Evolutionary conservation across 345 rosid species (phyloP).

Genomic region (Psidium friedrichsthalianum): DNA sequence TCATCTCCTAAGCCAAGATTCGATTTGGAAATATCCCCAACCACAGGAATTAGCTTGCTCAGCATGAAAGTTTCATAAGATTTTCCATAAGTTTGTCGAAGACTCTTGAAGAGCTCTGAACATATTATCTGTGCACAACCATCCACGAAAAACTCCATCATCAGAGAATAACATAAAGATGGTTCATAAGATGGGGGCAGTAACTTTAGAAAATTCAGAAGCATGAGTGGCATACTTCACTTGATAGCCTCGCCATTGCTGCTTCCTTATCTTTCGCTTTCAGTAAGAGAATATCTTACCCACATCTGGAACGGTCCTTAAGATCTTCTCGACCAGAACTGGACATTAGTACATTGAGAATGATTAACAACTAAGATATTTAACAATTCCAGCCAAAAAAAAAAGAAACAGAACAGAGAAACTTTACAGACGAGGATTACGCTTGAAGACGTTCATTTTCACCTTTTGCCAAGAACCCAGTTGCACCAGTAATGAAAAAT

Average conservation of each 20-base stretch:
- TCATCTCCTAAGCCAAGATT: conserved; percentile 66
- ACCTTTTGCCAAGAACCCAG: conserved; percentile 97
- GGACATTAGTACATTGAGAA: background rate
- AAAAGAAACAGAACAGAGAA: background rate
- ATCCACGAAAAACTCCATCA: background rate
- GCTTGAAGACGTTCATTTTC: background rate
- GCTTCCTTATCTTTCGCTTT: conserved; percentile 69
- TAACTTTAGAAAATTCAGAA: background rate
- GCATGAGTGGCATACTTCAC: conserved; percentile 41
- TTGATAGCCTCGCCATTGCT: conserved; percentile 59
- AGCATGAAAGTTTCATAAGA: conserved; percentile 68
- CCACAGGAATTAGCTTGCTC: conserved; percentile 74
- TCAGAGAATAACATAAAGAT: background rate
- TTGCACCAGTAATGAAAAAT: conserved; percentile 74
- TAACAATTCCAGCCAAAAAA: background rate
- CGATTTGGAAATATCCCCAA: conserved; percentile 56
- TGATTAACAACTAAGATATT: background rate
- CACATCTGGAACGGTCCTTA: conserved; percentile 75
- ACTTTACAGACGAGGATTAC: background rate
- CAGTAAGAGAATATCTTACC: conserved; percentile 77
- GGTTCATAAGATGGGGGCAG: background rate
- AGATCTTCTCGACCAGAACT: conserved; percentile 88
- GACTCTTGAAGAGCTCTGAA: conserved; percentile 71
- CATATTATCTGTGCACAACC: conserved; percentile 40
- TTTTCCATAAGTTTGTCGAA: conserved; percentile 61